Evolutionary conservation across 2,329 filamentous ascomycete species (phyloP), one percentile per base, ranked within the genome.

Genomic region (Ceratocystis lukuohia): DNA sequence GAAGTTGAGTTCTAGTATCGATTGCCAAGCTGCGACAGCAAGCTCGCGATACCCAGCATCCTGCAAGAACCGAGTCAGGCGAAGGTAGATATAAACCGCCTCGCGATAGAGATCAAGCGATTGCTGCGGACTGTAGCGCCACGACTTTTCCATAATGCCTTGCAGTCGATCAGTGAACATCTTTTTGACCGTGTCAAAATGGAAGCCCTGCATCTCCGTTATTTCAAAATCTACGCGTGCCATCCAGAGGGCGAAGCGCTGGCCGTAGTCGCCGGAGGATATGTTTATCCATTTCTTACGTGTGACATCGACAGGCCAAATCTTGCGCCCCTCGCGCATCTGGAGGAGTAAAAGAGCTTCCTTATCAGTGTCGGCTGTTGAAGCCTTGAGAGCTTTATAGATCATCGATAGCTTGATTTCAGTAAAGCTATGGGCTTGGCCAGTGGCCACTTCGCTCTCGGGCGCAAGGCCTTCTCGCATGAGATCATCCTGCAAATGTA

Each of bases 1-100:
- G 68, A 91, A 82, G 20, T 83, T 84, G 64, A 88, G 78, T 72
- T 96, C 93, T 0, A 96, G 75, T 0, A 88, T 71, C 5, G 85
- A 88, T 75, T 97, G 93, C 91, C 93, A 96, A 4, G 88, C 80
- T 8, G 87, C 90, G 2, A 89, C 78, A 1, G 90, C 87, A 37
- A 89, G 78, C 73, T 96, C 93, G 57, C 80, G 78, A 72, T 88
- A 96, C 0, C 93, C 93, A 59, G 88, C 80, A 72, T 96, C 87
- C 57, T 85, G 80, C 37, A 93, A 79, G 71, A 94, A 88, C 1
- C 84, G 75, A 0, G 89, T 93, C n/a, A 87, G 73, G 50, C 90
- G 83, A 1, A 95, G 77, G 20, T 96, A 82, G 1, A 95, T 75
- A 72, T 95, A 90, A 1, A 90, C 75, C 1, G 72, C 72, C 67